Evolutionary conservation across 179 eudicot genomes (phyloP).

Genomic region (Vitellaria paradoxa): DNA sequence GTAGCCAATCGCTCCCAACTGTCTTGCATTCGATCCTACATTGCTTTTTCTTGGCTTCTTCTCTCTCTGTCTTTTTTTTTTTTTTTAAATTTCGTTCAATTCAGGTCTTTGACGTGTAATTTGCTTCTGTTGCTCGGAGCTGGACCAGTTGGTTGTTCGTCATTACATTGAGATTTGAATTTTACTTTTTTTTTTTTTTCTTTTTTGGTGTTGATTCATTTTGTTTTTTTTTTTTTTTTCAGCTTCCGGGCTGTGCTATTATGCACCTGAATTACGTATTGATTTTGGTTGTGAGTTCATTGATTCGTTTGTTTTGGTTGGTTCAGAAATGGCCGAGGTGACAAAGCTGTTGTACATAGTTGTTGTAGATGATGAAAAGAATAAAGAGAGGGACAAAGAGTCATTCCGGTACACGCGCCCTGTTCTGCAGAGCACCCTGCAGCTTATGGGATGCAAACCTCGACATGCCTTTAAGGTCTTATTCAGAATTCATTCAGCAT

Average conservation of each 20-base stretch:
- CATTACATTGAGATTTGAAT: background rate
- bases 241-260: background rate
- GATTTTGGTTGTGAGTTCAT: background rate
- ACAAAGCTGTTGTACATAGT: constrained; percentile 71
- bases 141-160: background rate
- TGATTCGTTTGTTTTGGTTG: background rate
- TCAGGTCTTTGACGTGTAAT: background rate
- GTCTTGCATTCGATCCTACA: background rate
- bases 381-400: constrained; percentile 33
- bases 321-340: constrained; percentile 51
- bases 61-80: background rate
- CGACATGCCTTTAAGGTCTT: constrained; percentile 92
- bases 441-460: constrained; percentile 97
- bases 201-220: background rate
- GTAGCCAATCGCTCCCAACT: background rate
- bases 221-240: background rate
- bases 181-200: background rate
- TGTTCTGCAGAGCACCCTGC: constrained; percentile 84
- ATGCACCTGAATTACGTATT: constrained; percentile 2
- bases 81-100: background rate
- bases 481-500: background rate
- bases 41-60: background rate
- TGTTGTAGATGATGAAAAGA: constrained; percentile 61
- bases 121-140: background rate
- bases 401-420: constrained; percentile 94